Conservation (phyloP, 192 early-diverging fungal species). For the Irineochytrium annulatum region DNA sequence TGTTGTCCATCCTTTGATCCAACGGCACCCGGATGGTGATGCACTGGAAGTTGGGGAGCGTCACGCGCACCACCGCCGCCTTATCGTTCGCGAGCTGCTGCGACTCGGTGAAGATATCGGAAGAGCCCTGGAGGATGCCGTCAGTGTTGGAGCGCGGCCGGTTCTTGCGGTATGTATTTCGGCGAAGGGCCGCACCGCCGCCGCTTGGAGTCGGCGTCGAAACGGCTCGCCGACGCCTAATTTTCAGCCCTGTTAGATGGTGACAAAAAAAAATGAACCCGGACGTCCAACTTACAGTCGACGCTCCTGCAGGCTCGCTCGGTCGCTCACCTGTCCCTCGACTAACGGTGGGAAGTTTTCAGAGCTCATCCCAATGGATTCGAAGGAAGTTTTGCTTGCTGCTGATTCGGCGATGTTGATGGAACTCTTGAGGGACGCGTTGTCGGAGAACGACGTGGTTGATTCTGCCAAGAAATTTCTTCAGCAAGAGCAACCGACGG, state of each 20-base stretch:
- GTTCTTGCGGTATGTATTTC: constrained; percentile 14
- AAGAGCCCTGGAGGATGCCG: constrained; percentile 19
- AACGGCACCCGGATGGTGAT: constrained; percentile 31
- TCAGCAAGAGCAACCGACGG: too few relatives aligned
- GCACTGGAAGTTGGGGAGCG: constrained; percentile 28
- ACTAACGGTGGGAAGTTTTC: not conserved
- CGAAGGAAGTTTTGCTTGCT: not conserved
- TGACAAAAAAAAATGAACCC: not conserved
- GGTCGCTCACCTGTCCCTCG: not conserved
- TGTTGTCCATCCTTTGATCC: constrained; percentile 37
- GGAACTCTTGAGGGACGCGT: too few relatives aligned
- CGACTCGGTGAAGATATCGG: not conserved
- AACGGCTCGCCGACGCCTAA: not conserved
- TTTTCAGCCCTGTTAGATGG: constrained; percentile 6
- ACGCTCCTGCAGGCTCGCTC: not conserved
- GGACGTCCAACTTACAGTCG: not conserved
- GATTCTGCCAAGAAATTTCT: too few relatives aligned
- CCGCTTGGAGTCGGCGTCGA: constrained; percentile 16
- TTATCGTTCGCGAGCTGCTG: constrained; percentile 2
- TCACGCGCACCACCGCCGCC: constrained; percentile 22
- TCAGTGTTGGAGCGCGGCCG: constrained; percentile 33
- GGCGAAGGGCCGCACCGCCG: constrained; percentile 2
- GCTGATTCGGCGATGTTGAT: too few relatives aligned
- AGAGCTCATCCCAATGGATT: not conserved
- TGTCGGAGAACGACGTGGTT: too few relatives aligned